Evolutionary conservation across 306 rosid species (phyloP).

Genomic region (Abrus precatorius): DNA sequence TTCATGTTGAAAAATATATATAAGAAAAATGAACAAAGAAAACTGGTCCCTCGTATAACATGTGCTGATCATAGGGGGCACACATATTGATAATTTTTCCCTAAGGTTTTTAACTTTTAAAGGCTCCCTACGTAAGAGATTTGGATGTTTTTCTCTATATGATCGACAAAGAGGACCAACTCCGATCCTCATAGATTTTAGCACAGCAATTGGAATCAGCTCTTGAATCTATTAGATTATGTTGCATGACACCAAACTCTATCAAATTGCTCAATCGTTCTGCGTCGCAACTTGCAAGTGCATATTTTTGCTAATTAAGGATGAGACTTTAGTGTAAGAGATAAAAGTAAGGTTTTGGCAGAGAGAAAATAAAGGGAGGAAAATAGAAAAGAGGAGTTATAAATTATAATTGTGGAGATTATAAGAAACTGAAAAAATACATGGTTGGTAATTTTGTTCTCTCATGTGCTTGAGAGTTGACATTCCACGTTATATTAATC

Average conservation of each 20-base stretch:
- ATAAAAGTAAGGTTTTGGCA: conserved; percentile 14
- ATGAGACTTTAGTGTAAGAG: neutral
- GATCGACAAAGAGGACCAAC: conserved; percentile 8
- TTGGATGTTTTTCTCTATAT: neutral
- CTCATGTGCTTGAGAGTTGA: conserved; percentile 39
- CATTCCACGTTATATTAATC: conserved; percentile 42
- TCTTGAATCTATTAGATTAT: neutral
- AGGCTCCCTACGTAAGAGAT: neutral
- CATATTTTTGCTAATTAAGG: conserved; percentile 28
- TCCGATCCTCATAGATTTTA: neutral
- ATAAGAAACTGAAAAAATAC: neutral
- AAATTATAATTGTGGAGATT: neutral
- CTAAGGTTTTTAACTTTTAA: conserved; percentile 13
- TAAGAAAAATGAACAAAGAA: conserved; percentile 4
- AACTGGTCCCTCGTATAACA: conserved; percentile 21
- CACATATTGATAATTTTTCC: neutral
- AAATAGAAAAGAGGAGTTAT: neutral
- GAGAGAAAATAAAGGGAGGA: neutral
- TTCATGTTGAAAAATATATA: neutral
- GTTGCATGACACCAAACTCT: conserved; percentile 29
- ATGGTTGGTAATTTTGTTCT: conserved; percentile 44
- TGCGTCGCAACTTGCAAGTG: neutral
- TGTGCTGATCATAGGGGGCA: conserved; percentile 26
- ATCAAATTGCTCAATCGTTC: neutral
- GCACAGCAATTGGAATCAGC: conserved; percentile 31